Evolutionary conservation across 176 grass and related monocot genomes (phyloP), one percentile per base, ranked within the genome.

Genomic region (Guadua angustifolia): DNA sequence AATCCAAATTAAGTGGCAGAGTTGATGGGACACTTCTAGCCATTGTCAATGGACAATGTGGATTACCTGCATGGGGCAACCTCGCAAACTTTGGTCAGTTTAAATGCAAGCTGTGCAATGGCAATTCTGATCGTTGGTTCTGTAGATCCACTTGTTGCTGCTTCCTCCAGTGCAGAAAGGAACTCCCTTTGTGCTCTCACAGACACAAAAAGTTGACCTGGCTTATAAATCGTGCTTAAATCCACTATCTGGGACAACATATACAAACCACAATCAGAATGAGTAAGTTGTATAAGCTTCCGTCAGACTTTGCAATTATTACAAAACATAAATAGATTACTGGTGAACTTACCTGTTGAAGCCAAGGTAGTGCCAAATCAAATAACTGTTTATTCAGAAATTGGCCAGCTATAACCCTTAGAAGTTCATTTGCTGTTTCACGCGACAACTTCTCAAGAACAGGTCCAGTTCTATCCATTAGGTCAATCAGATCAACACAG

Each of bases 391-490:
- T 73, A 84, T 90, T 92, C 47, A 90, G 81, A 74, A 95, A 89
- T 2, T 88, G 74, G 0, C 36, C 73, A 59, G 80, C 74, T 72
- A 95, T 85, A 67, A 93, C 80, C 62, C 85, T 92, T 80, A 99
- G 70, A 80, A 99, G 80, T 33, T 81, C 85, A 83, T 79, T 88
- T 66, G 81, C 47, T 43, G 91, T 99, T 79, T 94, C 91, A 69
- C 86, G 65, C 5, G 96, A 90, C 47, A 99, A 81, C 65, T 86
- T 93, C 57, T 92, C 82, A 46, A 99, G 89, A 80, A 99, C 83
- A 81, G 96, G 93, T 65, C 96, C 91, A 71, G 96, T 99, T 90
- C 84, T 90, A 74, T 99, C 89, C 96, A 99, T 99, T 58, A 99
- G 62, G 68, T 92, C 80, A 82, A 94, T 79, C 17, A 99, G 64